Evolutionary conservation across 2,329 filamentous ascomycete genomes (phyloP), one percentile per base, ranked within the genome.

Genomic region (Myotisia sp.): DNA sequence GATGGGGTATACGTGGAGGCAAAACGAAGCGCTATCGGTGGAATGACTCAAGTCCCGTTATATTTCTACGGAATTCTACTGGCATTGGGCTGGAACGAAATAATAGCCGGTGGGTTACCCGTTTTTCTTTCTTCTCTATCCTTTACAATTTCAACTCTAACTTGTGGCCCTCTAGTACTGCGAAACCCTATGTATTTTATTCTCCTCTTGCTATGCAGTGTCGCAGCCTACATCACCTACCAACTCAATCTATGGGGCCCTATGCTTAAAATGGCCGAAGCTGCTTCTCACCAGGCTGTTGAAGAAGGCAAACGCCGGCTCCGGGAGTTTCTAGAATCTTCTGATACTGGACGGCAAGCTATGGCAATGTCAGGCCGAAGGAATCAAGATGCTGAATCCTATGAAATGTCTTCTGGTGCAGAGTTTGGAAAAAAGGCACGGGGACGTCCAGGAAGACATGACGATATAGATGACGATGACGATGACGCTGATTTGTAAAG

Each of bases 1-100:
- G 90, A 98, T 53, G 90, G 86, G 5, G 87, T 98, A 3, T 98
- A 93, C 49, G 86, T 98, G 26, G 90, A 98, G 63, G 90, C 90
- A 32, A 98, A 98, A 69, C 75, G 90, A 38, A 86, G 87, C 53
- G 90, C 90, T 26, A 92, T 98, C 53, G 90, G 90, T 36, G 86
- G 87, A 37, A 82, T 98, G 48, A 82, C 86, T 3, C 86, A 94
- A 58, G 76, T 98, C 32, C 90, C 90, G 4, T 62, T 92, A 41
- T 95, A 94, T 60, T 94, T 98, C 58, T 98, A 94, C 49, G 83
- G 75, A 26, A 58, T 95, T 37, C 67, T 98, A 37, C 64, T 98
- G 44, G 82, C 84, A 14, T 67, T 98, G 31, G 90, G 90, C n/a
- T 98, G 90, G 90, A 98, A 98, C 59, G 90, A 98, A 60, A 86